Percentiles rank a stretch among this genome's conserved stretches.
Evolutionary conservation across 73 alveolate genomes (phyloP).

Genomic region (Paramecium pentaurelia): DNA sequence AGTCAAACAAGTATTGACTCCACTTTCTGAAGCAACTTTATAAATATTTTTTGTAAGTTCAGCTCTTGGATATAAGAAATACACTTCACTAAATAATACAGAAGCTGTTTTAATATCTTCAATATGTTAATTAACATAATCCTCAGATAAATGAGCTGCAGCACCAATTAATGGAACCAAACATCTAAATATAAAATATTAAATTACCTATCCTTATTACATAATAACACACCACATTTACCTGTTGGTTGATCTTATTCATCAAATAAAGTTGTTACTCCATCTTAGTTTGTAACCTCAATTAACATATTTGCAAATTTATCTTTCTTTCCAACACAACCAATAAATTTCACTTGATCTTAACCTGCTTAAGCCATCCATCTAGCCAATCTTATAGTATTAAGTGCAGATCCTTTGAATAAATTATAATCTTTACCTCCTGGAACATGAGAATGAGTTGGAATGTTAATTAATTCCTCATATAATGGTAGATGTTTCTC

Average conservation of each 20-base stretch:
- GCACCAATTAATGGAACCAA: constrained; percentile 49
- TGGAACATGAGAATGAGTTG: constrained; percentile 37
- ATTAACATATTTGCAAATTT: constrained; percentile 34
- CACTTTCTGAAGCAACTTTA: constrained; percentile 23
- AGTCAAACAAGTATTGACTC: constrained; percentile 39
- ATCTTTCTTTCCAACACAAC: constrained; percentile 32
- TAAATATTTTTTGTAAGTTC: background rate
- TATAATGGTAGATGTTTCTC: constrained; percentile 10
- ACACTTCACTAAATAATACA: constrained; percentile 26
- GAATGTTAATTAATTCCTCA: constrained; percentile 15
- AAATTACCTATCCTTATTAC: background rate
- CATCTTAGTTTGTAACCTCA: constrained; percentile 7
- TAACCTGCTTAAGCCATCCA: constrained; percentile 29
- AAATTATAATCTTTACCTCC: background rate
- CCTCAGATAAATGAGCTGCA: background rate
- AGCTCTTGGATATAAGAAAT: constrained; percentile 32
- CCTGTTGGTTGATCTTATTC: constrained; percentile 23
- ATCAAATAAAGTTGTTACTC: constrained; percentile 11
- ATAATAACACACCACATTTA: constrained; percentile 24
- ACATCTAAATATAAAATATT: background rate
- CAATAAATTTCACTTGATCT: constrained; percentile 16
- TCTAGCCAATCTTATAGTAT: constrained; percentile 13
- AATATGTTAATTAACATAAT: background rate
- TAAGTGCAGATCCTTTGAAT: constrained; percentile 14
- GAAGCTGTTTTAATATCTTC: constrained; percentile 10